phyloP scores from a whole-genome alignment of 2,329 filamentous ascomycete species.

The Alternaria sp. region DNA sequence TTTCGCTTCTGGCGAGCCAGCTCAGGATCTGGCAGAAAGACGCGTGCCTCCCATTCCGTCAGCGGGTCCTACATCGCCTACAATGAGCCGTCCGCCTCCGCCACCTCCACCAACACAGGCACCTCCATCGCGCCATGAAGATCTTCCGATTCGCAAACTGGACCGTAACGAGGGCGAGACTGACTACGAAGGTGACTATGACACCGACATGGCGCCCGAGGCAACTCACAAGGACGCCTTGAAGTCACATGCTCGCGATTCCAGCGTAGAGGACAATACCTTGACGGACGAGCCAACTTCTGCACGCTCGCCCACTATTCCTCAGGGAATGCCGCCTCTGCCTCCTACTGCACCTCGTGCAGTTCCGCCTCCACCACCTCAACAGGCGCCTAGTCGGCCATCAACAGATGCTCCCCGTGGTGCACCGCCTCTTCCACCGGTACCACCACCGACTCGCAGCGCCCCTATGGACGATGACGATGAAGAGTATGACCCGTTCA shows the following conservation, averaged over 20 bases:
- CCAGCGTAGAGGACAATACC: conserved; percentile 72
- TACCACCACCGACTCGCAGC: conserved; percentile 68
- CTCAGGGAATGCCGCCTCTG: conserved; percentile 42
- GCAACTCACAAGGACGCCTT: conserved; percentile 93
- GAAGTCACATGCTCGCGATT: conserved; percentile 78
- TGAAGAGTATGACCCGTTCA: conserved; percentile 74
- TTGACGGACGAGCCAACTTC: conserved; percentile 60
- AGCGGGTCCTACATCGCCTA: conserved; percentile 43
- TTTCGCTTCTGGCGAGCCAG: conserved; percentile 47
- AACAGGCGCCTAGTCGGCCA: conserved; percentile 61
- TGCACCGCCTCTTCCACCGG: conserved; percentile 69
- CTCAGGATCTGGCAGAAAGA: conserved; percentile 34
- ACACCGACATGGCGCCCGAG: conserved; percentile 94
- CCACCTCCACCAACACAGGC: conserved; percentile 55
- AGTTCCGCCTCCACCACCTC: conserved; percentile 64
- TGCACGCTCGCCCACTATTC: conserved; percentile 48
- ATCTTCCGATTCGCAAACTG: conserved; percentile 44
- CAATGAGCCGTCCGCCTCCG: conserved; percentile 50
- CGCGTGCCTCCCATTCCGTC: conserved; percentile 62
- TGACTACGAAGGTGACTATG: conserved; percentile 97
- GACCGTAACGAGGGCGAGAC: conserved; percentile 81
- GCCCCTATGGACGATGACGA: conserved; percentile 44
- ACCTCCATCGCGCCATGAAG: conserved; percentile 47
- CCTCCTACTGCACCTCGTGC: conserved; percentile 49
- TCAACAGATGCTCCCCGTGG: conserved; percentile 73